A percentile compares a stretch with the other conserved stretches of the same genome.
Evolutionary conservation across 129 eudicot species (phyloP).

Genomic region (Flaveria robusta): DNA sequence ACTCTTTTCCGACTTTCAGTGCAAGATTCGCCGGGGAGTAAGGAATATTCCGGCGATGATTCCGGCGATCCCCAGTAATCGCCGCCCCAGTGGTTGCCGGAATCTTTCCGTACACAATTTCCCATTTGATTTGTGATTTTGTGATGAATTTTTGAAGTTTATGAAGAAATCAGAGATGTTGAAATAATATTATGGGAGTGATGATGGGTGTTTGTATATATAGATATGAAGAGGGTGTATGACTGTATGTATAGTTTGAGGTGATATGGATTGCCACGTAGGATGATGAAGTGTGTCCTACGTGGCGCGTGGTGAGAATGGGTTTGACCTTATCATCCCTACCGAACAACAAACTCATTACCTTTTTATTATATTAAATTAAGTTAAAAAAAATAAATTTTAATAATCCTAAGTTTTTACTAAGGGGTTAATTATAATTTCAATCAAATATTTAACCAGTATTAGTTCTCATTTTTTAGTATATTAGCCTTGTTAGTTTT

Average conservation of each 20-base stretch:
- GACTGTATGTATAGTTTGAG: constrained; percentile 9
- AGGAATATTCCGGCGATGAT: constrained; percentile 21
- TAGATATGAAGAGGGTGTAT: background rate
- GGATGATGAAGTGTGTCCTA: constrained; percentile 38
- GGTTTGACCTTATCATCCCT: constrained; percentile 34
- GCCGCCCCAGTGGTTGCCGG: constrained; percentile 34
- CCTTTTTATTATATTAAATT: background rate
- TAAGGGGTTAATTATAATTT: too few relatives aligned
- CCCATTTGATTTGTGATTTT: constrained; percentile 35
- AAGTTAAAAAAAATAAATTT: background rate
- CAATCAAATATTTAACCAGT: too few relatives aligned
- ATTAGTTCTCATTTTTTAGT: too few relatives aligned
- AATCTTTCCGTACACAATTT: constrained; percentile 50
- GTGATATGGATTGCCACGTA: constrained; percentile 32
- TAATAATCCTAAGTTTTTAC: too few relatives aligned
- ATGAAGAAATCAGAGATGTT: constrained; percentile 21
- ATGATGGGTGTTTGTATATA: background rate
- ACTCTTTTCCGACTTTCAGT: background rate
- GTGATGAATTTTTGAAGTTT: background rate
- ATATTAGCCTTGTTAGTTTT: too few relatives aligned
- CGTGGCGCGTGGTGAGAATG: constrained; percentile 30
- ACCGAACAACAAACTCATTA: constrained; percentile 17
- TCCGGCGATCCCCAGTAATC: constrained; percentile 38
- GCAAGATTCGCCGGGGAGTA: constrained; percentile 21
- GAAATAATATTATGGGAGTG: background rate